phyloP scores from a whole-genome alignment of 208 protist genomes.

The Tritrichomonas musculus region DNA sequence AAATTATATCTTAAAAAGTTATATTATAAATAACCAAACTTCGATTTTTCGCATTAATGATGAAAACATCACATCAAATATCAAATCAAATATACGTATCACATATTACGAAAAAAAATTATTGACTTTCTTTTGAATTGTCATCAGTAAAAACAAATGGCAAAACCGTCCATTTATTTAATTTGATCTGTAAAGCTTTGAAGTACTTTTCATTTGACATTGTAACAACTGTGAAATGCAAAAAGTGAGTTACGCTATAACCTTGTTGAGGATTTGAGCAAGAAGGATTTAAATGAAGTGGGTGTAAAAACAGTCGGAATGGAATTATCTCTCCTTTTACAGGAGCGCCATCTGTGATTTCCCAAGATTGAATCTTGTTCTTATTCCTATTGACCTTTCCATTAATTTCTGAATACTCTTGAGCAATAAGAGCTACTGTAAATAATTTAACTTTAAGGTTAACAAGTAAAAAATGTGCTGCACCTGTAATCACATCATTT shows the following conservation, averaged over 20 bases:
- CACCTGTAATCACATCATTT: neutral
- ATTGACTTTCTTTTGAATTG: neutral
- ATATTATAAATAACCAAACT: too few relatives aligned
- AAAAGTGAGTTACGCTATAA: neutral
- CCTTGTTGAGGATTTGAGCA: neutral
- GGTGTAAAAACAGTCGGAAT: neutral
- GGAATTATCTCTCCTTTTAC: constrained; percentile 4
- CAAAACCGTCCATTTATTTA: neutral
- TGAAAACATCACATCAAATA: too few relatives aligned
- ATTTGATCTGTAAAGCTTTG: neutral
- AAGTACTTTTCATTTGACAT: neutral
- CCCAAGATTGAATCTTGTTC: neutral
- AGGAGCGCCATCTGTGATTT: constrained; percentile 16
- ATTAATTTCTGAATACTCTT: neutral
- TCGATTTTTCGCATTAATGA: too few relatives aligned
- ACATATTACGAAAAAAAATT: too few relatives aligned
- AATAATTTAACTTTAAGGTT: neutral
- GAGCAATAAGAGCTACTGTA: neutral
- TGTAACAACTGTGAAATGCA: neutral
- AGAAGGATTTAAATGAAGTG: neutral
- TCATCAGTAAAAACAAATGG: neutral
- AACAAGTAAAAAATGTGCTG: neutral
- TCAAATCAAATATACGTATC: too few relatives aligned
- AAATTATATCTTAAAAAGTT: too few relatives aligned
- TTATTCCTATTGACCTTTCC: neutral